These are phyloP conservation scores for Asterophora lycoperdoides DNA, from an alignment of 768 basidiomycete species.

Conservation along the genomic window DNA sequence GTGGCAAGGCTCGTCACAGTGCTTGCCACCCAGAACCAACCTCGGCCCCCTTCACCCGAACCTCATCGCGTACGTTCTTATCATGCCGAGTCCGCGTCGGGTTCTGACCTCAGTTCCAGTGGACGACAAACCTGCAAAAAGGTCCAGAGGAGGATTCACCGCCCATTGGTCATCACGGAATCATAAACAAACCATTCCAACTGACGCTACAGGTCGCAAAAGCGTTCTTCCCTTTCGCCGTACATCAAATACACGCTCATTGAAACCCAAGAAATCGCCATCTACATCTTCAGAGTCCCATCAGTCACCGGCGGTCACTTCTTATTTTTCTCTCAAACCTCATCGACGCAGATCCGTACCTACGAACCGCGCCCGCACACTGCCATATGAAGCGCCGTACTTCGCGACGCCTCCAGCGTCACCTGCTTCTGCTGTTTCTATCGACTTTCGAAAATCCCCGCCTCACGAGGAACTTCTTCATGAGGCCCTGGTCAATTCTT, in stretches of 20 bases:
- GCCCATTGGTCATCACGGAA: constrained; percentile 12
- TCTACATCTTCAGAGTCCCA: constrained; percentile 13
- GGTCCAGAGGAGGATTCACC: constrained; percentile 4
- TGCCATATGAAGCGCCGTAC: constrained; percentile 43
- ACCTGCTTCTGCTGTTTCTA: constrained; percentile 16
- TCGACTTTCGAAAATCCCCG: constrained; percentile 22
- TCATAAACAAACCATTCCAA: constrained; percentile 4
- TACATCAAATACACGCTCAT: constrained; percentile 21
- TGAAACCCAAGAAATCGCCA: constrained; percentile 12
- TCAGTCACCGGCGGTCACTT: constrained; percentile 13
- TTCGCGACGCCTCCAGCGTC: constrained; percentile 37
- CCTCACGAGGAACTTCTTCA: constrained; percentile 19
- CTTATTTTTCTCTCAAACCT: constrained; percentile 25
- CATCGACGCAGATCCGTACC: constrained; percentile 30
- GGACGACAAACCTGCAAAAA: constrained; percentile 4
- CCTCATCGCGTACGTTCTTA: constrained; percentile 5
- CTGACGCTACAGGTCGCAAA: background rate
- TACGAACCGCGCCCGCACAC: constrained; percentile 30
- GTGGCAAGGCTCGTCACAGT: constrained; percentile 10
- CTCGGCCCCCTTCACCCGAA: background rate
- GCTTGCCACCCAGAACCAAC: constrained; percentile 1
- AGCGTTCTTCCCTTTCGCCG: constrained; percentile 14
- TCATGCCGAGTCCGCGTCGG: background rate
- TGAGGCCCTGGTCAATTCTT: constrained; percentile 15
- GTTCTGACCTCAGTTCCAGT: background rate